phyloP scores from a whole-genome alignment of 192 early-diverging fungal species.

The Coemansia sp. region DNA sequence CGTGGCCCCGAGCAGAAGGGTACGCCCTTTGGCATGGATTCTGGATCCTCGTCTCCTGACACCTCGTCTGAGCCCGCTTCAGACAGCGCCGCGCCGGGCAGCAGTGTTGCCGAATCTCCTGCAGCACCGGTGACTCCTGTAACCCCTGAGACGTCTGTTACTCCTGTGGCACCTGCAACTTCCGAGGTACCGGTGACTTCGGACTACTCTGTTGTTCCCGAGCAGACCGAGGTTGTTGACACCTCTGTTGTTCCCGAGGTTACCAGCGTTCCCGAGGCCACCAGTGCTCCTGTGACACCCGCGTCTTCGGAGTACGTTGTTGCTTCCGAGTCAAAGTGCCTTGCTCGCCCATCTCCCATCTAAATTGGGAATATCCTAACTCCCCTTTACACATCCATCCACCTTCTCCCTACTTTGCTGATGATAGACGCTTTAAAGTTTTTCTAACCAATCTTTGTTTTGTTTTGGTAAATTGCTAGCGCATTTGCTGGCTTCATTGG shows the following conservation, averaged over 20 bases:
- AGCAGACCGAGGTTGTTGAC: too few species aligned
- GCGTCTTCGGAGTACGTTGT: neutral
- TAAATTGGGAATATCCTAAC: neutral
- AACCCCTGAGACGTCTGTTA: neutral
- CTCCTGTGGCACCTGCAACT: neutral
- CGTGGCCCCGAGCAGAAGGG: constrained; percentile 44
- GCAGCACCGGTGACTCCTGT: neutral
- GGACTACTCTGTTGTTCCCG: neutral
- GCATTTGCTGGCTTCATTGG: constrained; percentile 7
- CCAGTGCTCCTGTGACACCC: neutral
- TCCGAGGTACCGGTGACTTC: neutral
- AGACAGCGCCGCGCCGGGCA: neutral
- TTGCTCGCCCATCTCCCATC: neutral
- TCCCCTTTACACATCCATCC: too few species aligned
- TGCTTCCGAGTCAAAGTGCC: constrained; percentile 8
- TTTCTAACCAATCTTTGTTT: neutral
- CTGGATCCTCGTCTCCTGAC: neutral
- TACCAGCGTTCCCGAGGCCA: neutral
- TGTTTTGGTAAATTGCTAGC: constrained; percentile 2
- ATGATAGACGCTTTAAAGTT: constrained; percentile 1
- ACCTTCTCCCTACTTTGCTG: neutral
- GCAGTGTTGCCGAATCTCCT: constrained; percentile 1
- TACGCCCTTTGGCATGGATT: constrained; percentile 52
- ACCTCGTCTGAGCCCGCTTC: neutral
- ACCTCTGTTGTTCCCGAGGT: neutral